Percentiles rank a stretch among this genome's conserved stretches.
These are phyloP conservation scores for Pseudozyma tsukubaensis DNA, from an alignment of 1,284 basidiomycete genomes.

Conservation along the genomic window DNA sequence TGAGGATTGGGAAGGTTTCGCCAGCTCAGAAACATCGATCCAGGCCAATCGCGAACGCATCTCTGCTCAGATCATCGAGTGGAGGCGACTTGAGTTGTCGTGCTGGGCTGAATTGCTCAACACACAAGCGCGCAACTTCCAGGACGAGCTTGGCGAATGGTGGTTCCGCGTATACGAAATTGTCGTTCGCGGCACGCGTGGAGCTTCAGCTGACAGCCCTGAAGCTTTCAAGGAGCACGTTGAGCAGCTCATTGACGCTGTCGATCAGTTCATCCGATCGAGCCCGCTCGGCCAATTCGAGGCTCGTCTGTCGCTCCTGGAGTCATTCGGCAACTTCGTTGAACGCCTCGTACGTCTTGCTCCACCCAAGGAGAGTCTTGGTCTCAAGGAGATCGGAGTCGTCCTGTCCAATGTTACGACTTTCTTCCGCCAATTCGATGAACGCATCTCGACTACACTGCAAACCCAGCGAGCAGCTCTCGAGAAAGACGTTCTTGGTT, in stretches of 20 bases:
- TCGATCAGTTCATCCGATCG: conserved; percentile 83
- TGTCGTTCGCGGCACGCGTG: conserved; percentile 72
- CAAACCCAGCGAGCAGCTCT: conserved; percentile 75
- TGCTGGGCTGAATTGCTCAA: conserved; percentile 88
- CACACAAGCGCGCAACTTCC: conserved; percentile 49
- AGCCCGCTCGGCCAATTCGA: conserved; percentile 86
- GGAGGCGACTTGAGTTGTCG: conserved; percentile 88
- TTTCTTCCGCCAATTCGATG: conserved; percentile 78
- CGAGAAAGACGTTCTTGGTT: conserved; percentile 84
- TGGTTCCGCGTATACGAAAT: conserved; percentile 92
- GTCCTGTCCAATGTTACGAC: conserved; percentile 78
- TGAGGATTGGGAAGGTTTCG: conserved; percentile 97
- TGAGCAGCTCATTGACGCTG: conserved; percentile 78
- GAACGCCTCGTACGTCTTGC: conserved; percentile 41
- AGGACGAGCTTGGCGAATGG: conserved; percentile 78
- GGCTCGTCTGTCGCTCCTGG: conserved; percentile 78
- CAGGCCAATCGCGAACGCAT: conserved; percentile 77
- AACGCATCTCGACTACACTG: conserved; percentile 74
- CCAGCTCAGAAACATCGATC: conserved; percentile 86
- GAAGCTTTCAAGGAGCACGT: conserved; percentile 74
- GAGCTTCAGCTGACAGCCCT: conserved; percentile 58
- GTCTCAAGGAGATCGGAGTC: conserved; percentile 67
- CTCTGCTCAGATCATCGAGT: conserved; percentile 82
- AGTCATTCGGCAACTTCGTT: conserved; percentile 74
- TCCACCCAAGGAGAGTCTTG: conserved; percentile 36